Evolutionary conservation across 148 eudicot species (phyloP).

Genomic region (Cornus controversa): DNA sequence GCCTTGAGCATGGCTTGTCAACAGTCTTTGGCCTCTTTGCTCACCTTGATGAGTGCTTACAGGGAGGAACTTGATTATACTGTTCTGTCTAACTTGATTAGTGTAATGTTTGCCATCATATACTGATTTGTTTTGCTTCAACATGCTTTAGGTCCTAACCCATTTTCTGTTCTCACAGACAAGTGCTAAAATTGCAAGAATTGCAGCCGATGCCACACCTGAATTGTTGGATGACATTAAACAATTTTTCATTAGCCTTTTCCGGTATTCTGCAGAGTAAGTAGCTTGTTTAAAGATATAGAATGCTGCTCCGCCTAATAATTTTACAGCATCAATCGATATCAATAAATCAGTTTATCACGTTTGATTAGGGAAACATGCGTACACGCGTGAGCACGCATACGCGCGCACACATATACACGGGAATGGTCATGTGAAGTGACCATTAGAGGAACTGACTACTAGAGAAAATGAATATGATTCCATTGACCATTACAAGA

Average conservation of each 20-base stretch:
- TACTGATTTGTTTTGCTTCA: slow-evolving; percentile 2
- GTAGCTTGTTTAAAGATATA: slow-evolving; percentile 7
- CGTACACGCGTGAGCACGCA: too few species aligned
- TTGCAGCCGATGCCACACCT: slow-evolving; percentile 86
- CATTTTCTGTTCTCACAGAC: slow-evolving; percentile 40
- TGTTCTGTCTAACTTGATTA: slow-evolving; percentile 77
- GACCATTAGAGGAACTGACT: too few species aligned
- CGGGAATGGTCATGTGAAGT: too few species aligned
- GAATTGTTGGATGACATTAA: slow-evolving; percentile 50
- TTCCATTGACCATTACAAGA: too few species aligned
- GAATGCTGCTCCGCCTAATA: background rate
- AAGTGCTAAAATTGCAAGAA: slow-evolving; percentile 62
- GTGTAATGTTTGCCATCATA: slow-evolving; percentile 39
- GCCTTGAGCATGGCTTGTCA: slow-evolving; percentile 83
- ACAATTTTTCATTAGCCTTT: slow-evolving; percentile 65
- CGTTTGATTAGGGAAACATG: too few species aligned
- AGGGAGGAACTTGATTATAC: slow-evolving; percentile 86
- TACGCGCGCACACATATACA: too few species aligned
- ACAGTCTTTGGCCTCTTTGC: slow-evolving; percentile 62
- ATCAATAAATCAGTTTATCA: too few species aligned
- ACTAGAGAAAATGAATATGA: too few species aligned
- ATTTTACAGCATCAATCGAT: background rate
- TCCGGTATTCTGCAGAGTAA: slow-evolving; percentile 79
- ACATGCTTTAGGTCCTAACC: slow-evolving; percentile 13
- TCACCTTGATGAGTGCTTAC: slow-evolving; percentile 78